Conservation (phyloP, 2,329 filamentous ascomycete species). For the Aspergillus fumigatus region DNA sequence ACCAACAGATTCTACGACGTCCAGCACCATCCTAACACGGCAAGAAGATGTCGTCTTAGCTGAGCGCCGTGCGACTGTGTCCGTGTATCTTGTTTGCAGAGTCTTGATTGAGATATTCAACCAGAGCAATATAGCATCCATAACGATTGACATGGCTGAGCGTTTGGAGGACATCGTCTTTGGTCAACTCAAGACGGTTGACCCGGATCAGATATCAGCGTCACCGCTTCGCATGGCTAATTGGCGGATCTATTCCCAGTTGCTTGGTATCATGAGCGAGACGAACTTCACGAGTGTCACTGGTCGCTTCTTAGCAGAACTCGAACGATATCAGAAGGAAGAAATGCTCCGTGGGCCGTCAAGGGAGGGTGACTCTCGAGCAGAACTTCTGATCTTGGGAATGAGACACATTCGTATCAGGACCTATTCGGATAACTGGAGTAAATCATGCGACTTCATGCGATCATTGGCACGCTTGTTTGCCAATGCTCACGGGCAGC, state of each 20-base stretch:
- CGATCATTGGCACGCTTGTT: constrained; percentile 77
- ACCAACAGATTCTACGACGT: constrained; percentile 21
- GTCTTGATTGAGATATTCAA: constrained; percentile 91
- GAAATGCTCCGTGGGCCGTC: constrained; percentile 46
- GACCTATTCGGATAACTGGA: constrained; percentile 69
- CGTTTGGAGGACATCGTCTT: constrained; percentile 95
- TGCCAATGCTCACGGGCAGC: constrained; percentile 76
- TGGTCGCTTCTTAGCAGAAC: constrained; percentile 72
- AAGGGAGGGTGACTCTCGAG: constrained; percentile 69
- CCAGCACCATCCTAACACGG: constrained; percentile 38
- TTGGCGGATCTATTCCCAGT: constrained; percentile 88
- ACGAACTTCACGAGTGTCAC: constrained; percentile 84
- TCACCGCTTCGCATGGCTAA: constrained; percentile 87
- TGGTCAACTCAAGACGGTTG: constrained; percentile 83
- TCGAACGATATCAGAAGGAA: constrained; percentile 74
- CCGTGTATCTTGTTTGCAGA: constrained; percentile 91
- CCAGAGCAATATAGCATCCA: constrained; percentile 75
- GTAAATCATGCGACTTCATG: constrained; percentile 85
- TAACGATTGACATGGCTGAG: constrained; percentile 88
- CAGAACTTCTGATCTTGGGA: constrained; percentile 80
- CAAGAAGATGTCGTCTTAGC: constrained; percentile 73
- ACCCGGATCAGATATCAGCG: constrained; percentile 65
- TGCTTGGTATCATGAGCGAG: constrained; percentile 94
- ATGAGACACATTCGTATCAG: constrained; percentile 86
- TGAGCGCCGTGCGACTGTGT: constrained; percentile 86